Conservation (phyloP, 176 grass and related monocot genomes). For the Aegilops umbellulata region DNA sequence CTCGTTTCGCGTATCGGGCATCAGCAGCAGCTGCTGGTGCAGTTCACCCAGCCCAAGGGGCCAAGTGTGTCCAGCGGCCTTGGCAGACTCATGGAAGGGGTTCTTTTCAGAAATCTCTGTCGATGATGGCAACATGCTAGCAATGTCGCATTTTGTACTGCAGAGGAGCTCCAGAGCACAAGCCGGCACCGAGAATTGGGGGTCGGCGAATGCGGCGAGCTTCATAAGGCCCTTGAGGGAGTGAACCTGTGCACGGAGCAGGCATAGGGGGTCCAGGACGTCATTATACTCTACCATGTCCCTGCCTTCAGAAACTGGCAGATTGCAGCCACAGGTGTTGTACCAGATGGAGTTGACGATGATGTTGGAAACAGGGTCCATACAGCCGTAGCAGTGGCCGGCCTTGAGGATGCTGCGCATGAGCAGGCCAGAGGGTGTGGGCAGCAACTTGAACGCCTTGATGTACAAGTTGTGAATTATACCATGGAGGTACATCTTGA, state of each 20-base stretch:
- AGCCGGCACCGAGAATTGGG: background rate
- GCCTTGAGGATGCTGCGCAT: background rate
- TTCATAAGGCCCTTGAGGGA: background rate
- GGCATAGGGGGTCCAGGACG: background rate
- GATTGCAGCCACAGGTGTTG: background rate
- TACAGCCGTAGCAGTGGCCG: background rate
- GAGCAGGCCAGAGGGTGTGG: background rate
- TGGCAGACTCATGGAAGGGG: background rate
- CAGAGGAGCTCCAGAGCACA: background rate
- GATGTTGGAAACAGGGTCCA: conserved; percentile 4
- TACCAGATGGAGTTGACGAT: conserved; percentile 8
- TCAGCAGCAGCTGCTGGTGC: background rate
- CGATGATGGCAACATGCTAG: background rate
- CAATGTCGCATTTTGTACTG: background rate
- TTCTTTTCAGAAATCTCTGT: background rate
- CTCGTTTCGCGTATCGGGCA: background rate
- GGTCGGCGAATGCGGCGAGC: background rate
- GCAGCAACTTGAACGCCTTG: background rate
- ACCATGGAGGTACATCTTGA: background rate
- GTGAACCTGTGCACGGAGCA: background rate
- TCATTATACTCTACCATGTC: background rate
- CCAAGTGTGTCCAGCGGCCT: background rate
- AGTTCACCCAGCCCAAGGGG: background rate
- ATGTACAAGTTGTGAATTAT: background rate
- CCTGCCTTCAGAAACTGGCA: background rate